Base-by-base conservation (phyloP, 805 yeast genomes). In the Sugiyamaella marilandica region DNA sequence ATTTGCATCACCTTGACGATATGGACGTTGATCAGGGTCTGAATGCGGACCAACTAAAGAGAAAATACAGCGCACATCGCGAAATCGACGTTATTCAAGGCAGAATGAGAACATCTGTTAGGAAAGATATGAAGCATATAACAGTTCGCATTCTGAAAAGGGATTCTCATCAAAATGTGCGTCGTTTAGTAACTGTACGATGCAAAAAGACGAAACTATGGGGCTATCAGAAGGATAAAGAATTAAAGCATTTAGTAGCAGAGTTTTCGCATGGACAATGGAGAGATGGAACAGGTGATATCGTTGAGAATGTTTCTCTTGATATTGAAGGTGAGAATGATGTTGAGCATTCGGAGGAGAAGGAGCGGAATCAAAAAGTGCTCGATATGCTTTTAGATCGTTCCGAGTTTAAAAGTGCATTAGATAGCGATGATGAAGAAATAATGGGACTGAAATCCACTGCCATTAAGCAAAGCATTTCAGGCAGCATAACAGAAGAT, bases 141-240 rank as follows among this genome's bases (percentile, higher is more conserved):
- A 83, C 95, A 0, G 74, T 87, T 57, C 76, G 97, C 59, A 76
- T 85, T 2, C 26, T 50, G 41, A 52, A 53, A 49, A 39, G 16
- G 19, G 55, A 74, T 72, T 55, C 75, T 79, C 14, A 41, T 33
- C 18, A 26, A 26, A 39, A 54, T 21, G 54, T 81, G 78, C 61
- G 88, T 84, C 5, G 77, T 69, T 45, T 69, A 80, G 73, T 74
- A 4, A 34, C 39, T 3, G 69, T 85, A 52, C 80, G 79, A 60
- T 73, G 84, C 59, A 78, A 77, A 60, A 89, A 90, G 70, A 81
- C 84, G 32, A 90, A 90, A 65, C 75, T 94, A 39, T 92, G 99
- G 99, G 98, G 98, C 2, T 77, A 81, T 55, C 90, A 86, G 59
- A 87, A 86, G 70, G 77, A 80, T 57, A 84, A 79, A 61, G 72